Conservation (phyloP, 2,329 filamentous ascomycete species). For the Penicillium concentricum region DNA sequence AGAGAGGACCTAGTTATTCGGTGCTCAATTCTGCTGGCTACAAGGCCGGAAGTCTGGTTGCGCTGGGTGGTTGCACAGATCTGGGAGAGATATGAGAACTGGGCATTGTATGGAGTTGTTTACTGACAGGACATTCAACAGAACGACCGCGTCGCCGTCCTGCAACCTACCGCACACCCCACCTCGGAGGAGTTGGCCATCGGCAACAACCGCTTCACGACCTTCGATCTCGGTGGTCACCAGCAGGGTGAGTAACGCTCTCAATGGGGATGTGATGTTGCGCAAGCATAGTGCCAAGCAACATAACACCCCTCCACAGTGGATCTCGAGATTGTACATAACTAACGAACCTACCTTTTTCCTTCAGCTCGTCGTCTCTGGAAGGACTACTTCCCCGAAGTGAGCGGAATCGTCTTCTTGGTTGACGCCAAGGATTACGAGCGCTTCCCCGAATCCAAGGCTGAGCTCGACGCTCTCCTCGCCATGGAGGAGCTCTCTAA, state of each 20-base stretch:
- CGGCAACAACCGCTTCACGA: constrained; percentile 91
- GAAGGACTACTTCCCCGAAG: constrained; percentile 97
- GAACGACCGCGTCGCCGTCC: constrained; percentile 90
- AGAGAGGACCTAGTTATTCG: neutral
- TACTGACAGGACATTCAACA: constrained; percentile 34
- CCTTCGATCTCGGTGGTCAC: constrained; percentile 90
- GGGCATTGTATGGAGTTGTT: neutral
- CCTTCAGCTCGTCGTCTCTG: constrained; percentile 78
- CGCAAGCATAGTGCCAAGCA: neutral
- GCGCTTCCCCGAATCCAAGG: constrained; percentile 90
- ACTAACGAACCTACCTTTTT: constrained; percentile 3
- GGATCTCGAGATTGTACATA: neutral
- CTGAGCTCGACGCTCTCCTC: constrained; percentile 90
- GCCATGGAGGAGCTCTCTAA: constrained; percentile 96
- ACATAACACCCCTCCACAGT: neutral
- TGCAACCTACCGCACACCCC: constrained; percentile 87
- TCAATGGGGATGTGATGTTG: neutral
- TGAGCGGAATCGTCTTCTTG: constrained; percentile 94
- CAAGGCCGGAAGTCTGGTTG: neutral
- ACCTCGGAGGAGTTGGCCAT: constrained; percentile 92
- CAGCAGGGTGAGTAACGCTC: constrained; percentile 68
- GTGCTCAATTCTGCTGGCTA: neutral
- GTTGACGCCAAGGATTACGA: constrained; percentile 97
- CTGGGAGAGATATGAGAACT: neutral
- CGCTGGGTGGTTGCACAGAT: neutral